A percentile compares a stretch with the other conserved stretches of the same genome.
Evolutionary conservation across 257 asterid species (phyloP).

Genomic region (Fraxinus cuspidata): DNA sequence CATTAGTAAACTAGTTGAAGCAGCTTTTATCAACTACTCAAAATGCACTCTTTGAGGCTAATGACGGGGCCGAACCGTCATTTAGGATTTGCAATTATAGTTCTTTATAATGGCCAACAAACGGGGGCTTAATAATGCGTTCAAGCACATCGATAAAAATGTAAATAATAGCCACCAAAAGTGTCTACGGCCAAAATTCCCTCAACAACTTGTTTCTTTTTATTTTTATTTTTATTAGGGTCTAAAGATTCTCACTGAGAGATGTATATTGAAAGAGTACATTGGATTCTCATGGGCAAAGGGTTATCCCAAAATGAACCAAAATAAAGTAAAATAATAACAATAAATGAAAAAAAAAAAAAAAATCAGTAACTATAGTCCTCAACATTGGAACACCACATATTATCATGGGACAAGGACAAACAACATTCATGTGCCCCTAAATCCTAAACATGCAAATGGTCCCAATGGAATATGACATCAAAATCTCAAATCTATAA

Average conservation of each 20-base stretch:
- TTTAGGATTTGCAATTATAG: too few species aligned
- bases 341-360: background rate
- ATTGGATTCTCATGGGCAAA: background rate
- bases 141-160: background rate
- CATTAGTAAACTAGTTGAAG: too few species aligned
- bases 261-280: background rate
- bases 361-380: background rate
- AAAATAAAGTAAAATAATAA: background rate
- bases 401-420: slow-evolving; percentile 28
- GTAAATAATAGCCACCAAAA: background rate
- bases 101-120: too few species aligned
- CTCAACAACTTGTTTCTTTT: background rate
- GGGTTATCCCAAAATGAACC: background rate
- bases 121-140: too few species aligned
- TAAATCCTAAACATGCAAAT: slow-evolving; percentile 2
- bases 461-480: slow-evolving; percentile 31
- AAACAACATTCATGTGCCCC: slow-evolving; percentile 37
- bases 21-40: too few species aligned
- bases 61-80: too few species aligned
- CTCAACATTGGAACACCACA: slow-evolving; percentile 26
- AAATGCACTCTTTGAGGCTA: too few species aligned
- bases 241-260: background rate
- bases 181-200: background rate
- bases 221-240: background rate
- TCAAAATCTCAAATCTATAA: background rate